A percentile compares a stretch with the other conserved stretches of the same genome.
These are phyloP conservation scores for Trypanosoma platydactyli DNA, from an alignment of 208 protist genomes.

Conservation along the genomic window DNA sequence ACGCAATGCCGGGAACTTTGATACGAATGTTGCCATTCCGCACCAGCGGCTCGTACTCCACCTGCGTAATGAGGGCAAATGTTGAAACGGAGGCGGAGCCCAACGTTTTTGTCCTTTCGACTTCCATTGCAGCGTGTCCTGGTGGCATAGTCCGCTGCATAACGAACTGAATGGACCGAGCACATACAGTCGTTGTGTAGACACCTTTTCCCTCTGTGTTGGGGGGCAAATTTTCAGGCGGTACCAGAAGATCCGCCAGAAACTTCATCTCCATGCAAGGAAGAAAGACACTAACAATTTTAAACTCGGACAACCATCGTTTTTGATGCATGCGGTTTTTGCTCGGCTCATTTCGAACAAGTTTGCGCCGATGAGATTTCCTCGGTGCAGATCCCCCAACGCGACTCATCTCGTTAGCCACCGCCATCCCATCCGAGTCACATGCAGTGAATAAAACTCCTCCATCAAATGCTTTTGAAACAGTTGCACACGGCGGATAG, in stretches of 20 bases:
- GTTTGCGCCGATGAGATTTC: background rate
- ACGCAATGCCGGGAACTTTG: slow-evolving; percentile 53
- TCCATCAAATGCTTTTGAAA: background rate
- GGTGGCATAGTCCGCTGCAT: slow-evolving; percentile 57
- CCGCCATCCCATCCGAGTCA: background rate
- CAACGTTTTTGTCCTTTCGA: slow-evolving; percentile 33
- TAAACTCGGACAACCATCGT: slow-evolving; percentile 73
- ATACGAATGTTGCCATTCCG: slow-evolving; percentile 63
- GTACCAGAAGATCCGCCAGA: slow-evolving; percentile 51
- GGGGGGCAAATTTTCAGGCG: slow-evolving; percentile 40
- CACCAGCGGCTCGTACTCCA: slow-evolving; percentile 74
- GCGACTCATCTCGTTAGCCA: background rate
- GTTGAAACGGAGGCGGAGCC: slow-evolving; percentile 62
- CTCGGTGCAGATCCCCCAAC: background rate
- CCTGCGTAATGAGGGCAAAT: slow-evolving; percentile 65
- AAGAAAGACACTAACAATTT: slow-evolving; percentile 59
- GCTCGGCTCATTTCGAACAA: slow-evolving; percentile 47
- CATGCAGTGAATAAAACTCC: background rate
- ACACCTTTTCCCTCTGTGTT: slow-evolving; percentile 35
- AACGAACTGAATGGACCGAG: slow-evolving; percentile 54
- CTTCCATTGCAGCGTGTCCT: slow-evolving; percentile 37
- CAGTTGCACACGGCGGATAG: slow-evolving; percentile 10
- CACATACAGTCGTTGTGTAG: slow-evolving; percentile 59
- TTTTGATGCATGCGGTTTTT: slow-evolving; percentile 69
- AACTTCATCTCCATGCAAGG: slow-evolving; percentile 73